Evolutionary conservation across 495 filamentous ascomycete genomes (phyloP), one percentile per base, ranked within the genome.

Genomic region (Tuber magnatum): DNA sequence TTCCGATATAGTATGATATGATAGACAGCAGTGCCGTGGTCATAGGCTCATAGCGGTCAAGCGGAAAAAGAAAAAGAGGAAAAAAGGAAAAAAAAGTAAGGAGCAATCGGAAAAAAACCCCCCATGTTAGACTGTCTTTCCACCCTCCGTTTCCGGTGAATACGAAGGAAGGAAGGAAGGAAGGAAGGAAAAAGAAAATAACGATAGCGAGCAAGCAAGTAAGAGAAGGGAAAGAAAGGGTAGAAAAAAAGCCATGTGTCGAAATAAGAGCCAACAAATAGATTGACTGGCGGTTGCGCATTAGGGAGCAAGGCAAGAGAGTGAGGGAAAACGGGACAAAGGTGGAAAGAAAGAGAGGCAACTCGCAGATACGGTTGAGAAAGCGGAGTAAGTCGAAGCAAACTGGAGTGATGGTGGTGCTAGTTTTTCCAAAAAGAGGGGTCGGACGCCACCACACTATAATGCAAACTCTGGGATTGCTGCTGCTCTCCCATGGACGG

Each of bases 151-250:
- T 38, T 42, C 70, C 40, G 51, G 72, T 73, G 35, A 68, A 78
- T 71, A 43, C 46, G 7, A 7, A 7, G 7, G 39, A 40, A 7
- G 39, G 7, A 40, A 40, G n/a, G n/a, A n/a, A n/a, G n/a, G n/a
- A n/a, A n/a, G n/a, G n/a, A n/a, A n/a, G n/a, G n/a, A n/a, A n/a
- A n/a, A n/a, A 73, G 77, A 70, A 71, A 75, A 70, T 42, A 70
- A 75, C 43, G 42, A 43, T 40, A 79, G 74, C 76, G 75, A 74
- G 72, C 43, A 75, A 51, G 73, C 68, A 72, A 74, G 77, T 65
- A 71, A 79, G 69, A 69, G 78, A 72, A 56, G 51, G n/a, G n/a
- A 56, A 56, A 24, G 51, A 56, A 65, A 65, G 56, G 56, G 32
- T 32, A 35, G 56, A 65, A 65, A 65, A n/a, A 65, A 65, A 35